Percentiles rank a stretch among this genome's conserved stretches.
These are phyloP conservation scores for Hypoxylon cercidicola DNA, from an alignment of 495 filamentous ascomycete genomes.

Conservation along the genomic window DNA sequence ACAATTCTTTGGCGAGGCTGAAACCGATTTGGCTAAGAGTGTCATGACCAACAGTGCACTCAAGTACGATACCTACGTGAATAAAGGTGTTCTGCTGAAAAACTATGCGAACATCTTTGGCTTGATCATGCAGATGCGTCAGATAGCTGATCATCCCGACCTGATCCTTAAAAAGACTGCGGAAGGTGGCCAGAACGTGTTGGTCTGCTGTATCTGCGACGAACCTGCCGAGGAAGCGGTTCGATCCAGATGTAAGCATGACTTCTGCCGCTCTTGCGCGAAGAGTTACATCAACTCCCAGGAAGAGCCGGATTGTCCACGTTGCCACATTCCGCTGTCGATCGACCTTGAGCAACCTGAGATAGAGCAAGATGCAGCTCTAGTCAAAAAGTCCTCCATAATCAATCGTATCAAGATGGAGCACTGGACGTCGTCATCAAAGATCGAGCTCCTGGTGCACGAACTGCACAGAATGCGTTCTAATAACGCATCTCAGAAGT, in stretches of 20 bases:
- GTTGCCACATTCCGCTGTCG: conserved; percentile 86
- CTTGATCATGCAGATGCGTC: conserved; percentile 97
- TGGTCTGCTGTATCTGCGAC: conserved; percentile 94
- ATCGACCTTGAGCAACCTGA: conserved; percentile 95
- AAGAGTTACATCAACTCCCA: conserved; percentile 83
- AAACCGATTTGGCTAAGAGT: conserved; percentile 92
- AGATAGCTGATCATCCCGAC: conserved; percentile 95
- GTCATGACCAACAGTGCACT: conserved; percentile 91
- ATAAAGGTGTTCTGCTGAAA: conserved; percentile 92
- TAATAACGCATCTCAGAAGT: conserved; percentile 91
- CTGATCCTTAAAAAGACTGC: conserved; percentile 87
- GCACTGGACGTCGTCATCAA: conserved; percentile 95
- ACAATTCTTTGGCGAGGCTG: conserved; percentile 94
- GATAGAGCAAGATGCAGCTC: conserved; percentile 84
- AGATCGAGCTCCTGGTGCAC: conserved; percentile 95
- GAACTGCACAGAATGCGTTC: conserved; percentile 89
- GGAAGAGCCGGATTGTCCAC: conserved; percentile 83
- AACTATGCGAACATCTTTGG: conserved; percentile 94
- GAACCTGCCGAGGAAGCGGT: conserved; percentile 95
- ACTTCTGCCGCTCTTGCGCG: conserved; percentile 92
- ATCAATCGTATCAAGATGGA: conserved; percentile 98
- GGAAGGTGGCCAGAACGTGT: conserved; percentile 85
- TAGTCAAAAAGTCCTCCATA: conserved; percentile 91
- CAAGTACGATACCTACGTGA: conserved; percentile 94
- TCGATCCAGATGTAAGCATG: conserved; percentile 88